phyloP scores from a whole-genome alignment of 495 filamentous ascomycete genomes.

The Penicillium tannophilum region DNA sequence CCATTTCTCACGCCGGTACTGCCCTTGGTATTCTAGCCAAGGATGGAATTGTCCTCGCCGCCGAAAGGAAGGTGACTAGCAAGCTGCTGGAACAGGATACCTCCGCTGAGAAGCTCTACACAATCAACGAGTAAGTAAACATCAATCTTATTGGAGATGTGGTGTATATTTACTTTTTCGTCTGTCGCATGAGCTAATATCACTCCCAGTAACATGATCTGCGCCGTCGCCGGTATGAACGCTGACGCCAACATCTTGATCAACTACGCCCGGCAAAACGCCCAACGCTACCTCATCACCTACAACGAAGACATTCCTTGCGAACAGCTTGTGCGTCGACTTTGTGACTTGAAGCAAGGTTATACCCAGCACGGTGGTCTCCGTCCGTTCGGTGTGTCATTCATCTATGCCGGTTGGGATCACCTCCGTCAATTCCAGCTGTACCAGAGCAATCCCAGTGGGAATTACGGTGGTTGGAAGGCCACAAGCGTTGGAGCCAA shows the following conservation, averaged over 20 bases:
- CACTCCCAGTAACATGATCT: conserved; percentile 91
- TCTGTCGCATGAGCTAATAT: neutral
- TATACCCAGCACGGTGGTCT: conserved; percentile 99
- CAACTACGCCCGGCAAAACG: conserved; percentile 96
- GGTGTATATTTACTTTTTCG: neutral
- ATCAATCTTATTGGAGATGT: neutral
- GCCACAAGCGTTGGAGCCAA: conserved; percentile 97
- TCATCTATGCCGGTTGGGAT: conserved; percentile 99
- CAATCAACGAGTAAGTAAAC: conserved; percentile 85
- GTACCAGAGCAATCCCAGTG: conserved; percentile 99
- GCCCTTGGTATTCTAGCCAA: conserved; percentile 94
- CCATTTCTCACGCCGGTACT: conserved; percentile 97
- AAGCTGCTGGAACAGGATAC: conserved; percentile 99
- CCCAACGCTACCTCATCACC: conserved; percentile 94
- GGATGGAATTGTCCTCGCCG: conserved; percentile 97
- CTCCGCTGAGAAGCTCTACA: conserved; percentile 98
- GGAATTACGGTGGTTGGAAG: conserved; percentile 99
- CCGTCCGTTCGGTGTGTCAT: conserved; percentile 95
- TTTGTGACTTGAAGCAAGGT: conserved; percentile 98
- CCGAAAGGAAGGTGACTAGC: conserved; percentile 99
- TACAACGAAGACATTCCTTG: conserved; percentile 99
- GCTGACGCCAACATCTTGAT: conserved; percentile 99
- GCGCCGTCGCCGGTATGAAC: conserved; percentile 98
- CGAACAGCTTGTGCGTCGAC: conserved; percentile 93
- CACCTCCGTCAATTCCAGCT: conserved; percentile 95